Base-by-base conservation (phyloP, 306 rosid species). In the Trifolium subterraneum region DNA sequence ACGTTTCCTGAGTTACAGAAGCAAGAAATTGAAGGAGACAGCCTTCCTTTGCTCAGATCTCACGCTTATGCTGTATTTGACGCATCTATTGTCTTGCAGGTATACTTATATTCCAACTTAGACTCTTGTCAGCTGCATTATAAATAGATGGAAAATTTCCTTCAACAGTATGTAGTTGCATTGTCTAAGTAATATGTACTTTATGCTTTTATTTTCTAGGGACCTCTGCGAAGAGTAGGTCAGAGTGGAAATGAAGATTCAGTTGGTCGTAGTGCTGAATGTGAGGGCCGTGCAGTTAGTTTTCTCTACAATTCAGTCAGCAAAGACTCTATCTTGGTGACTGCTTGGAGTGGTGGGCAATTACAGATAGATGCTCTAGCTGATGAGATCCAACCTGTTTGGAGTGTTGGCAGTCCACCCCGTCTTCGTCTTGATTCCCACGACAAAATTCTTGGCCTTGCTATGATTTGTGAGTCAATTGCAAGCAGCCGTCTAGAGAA, bases 301-400 rank as follows among this genome's bases (percentile, higher is more conserved):
- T 87, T 92, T 76, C 88, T 92, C 14, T 94, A 90, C 78, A 87
- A 86, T 83, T 41, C 89, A 72, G 91, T 92, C 61, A 83, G 90
- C 81, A 94, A 88, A 84, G 99, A 94, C 78, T 86, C 98, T 31
- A 80, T 94, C 70, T 73, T 94, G 72, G 89, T 94, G 68, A 90
- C 96, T 73, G 92, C 99, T 25, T 94, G 99, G 99, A 94, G 90
- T 84, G 93, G 93, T 70, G 99, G 99, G 80, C 92, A 94, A 60
- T 75, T 92, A 75, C 99, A 88, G 81, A 85, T 92, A 75, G 99
- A 92, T 86, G 97, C 96, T 70, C 81, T 94, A 75, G 97, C 99
- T 8, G 98, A 94, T 82, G 99, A 94, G 84, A 87, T 92, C 81
- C 99, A 94, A 78, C 96, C 97, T 63, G 87, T 92, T 41, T 94